Evolutionary conservation across 2,329 filamentous ascomycete species (phyloP), one percentile per base, ranked within the genome.

Genomic region (Aspergillus luchuensis): DNA sequence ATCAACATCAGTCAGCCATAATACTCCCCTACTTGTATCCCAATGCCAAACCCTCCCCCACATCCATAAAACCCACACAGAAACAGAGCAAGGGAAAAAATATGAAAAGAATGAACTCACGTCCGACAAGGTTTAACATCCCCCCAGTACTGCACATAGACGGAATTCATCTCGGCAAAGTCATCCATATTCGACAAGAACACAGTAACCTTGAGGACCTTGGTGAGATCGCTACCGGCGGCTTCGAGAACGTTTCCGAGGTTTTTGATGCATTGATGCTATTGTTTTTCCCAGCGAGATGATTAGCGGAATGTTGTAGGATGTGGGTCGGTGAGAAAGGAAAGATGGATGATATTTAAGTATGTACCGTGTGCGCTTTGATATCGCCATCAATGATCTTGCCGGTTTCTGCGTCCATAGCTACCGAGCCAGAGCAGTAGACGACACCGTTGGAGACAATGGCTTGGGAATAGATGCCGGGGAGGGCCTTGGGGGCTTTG

Each of bases 91-190:
- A 36, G 23, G 7, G 15, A 28, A 17, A 17, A 33, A 69, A 10
- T 8, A 10, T 6, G 23, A 23, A 25, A 25, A 25, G 23, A 25
- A 25, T 25, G 7, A 28, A 28, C 70, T 62, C 59, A 74, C 71
- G 70, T 72, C 45, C 72, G 66, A 52, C 68, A 70, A 8, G 92
- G 92, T 85, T 92, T 93, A 8, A 74, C 63, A 62, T 73, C 74
- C 1, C 73, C 72, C 73, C 71, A 93, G 84, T 88, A 92, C 79
- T 92, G 89, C 77, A 88, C 89, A 77, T 95, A 96, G 72, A 91
- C 89, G 67, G 84, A 84, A 79, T 97, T 96, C 90, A 96, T 92
- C 75, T 87, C 87, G 75, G 79, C 81, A 70, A 89, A 90, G 71
- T 90, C 80, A 50, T 83, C 79, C 87, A 91, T 90, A 60, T 83